Evolutionary conservation across 305 asterid species (phyloP).

Genomic region (Fraxinus xanthoxyloides): DNA sequence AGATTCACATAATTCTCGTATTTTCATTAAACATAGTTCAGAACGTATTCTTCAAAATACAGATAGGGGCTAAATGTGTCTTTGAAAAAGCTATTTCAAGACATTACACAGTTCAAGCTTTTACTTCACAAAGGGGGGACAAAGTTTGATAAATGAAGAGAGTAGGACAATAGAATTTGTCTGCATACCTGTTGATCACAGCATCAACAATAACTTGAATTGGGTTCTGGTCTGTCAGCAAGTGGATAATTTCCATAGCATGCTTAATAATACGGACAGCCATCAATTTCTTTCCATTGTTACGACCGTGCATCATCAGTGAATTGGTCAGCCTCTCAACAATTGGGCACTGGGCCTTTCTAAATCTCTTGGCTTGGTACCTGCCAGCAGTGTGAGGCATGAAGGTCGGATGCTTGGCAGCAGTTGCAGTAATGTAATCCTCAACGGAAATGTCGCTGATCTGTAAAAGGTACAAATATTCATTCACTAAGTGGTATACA

Average conservation of each 20-base stretch:
- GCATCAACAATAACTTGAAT: conserved; percentile 26
- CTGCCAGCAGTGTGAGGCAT: conserved; percentile 25
- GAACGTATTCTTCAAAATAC: neutral
- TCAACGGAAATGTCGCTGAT: conserved; percentile 14
- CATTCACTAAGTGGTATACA: neutral
- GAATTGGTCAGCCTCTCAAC: conserved; percentile 24
- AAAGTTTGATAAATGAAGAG: neutral
- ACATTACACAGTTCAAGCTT: neutral
- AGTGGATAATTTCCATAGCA: conserved; percentile 21
- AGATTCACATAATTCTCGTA: neutral
- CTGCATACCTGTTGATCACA: conserved; percentile 35
- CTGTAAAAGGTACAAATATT: neutral
- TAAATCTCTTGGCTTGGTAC: conserved; percentile 17
- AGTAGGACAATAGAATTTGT: neutral
- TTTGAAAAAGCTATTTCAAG: neutral
- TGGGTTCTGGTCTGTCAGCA: conserved; percentile 19
- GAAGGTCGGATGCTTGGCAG: conserved; percentile 6
- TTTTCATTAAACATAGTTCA: neutral
- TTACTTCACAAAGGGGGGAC: neutral
- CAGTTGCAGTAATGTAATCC: conserved; percentile 23
- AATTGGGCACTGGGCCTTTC: conserved; percentile 22
- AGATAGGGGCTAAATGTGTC: neutral
- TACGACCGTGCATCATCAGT: conserved; percentile 24
- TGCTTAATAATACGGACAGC: conserved; percentile 21
- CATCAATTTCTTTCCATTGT: conserved; percentile 22